Evolutionary conservation across 805 yeast genomes (phyloP).

Genomic region (Wickerhamiella alocasiicola): DNA sequence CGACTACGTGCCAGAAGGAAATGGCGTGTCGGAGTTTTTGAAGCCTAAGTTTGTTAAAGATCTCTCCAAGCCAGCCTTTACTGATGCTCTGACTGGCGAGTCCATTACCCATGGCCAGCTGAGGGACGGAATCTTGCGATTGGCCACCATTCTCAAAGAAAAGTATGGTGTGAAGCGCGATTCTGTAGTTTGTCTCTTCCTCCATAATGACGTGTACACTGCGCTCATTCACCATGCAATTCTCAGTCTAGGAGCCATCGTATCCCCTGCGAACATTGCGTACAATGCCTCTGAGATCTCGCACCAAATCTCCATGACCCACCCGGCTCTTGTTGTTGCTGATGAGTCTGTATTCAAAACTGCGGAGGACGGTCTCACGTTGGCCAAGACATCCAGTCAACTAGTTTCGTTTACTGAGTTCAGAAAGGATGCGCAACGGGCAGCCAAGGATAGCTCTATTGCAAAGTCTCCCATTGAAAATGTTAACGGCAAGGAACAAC

Average conservation of each 20-base stretch:
- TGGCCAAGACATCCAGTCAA: neutral
- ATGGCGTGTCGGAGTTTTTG: conserved; percentile 4
- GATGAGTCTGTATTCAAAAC: neutral
- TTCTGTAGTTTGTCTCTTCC: conserved; percentile 23
- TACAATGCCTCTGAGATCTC: conserved; percentile 23
- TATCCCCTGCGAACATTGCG: conserved; percentile 24
- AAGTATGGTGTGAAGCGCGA: conserved; percentile 16
- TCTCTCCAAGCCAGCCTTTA: neutral
- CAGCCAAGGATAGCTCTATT: neutral
- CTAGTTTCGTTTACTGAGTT: neutral
- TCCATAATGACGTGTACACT: conserved; percentile 20
- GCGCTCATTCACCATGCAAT: conserved; percentile 23
- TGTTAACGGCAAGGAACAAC: conserved; percentile 9
- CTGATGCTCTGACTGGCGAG: conserved; percentile 17
- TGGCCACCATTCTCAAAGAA: conserved; percentile 17
- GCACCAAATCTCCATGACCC: conserved; percentile 16
- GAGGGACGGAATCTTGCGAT: conserved; percentile 6
- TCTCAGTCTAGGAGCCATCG: conserved; percentile 22
- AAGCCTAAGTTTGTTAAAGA: conserved; percentile 1
- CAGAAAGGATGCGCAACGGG: neutral
- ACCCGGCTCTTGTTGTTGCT: conserved; percentile 3
- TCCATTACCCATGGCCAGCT: conserved; percentile 14
- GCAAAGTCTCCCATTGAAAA: neutral
- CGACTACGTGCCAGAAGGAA: conserved; percentile 1
- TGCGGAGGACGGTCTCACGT: neutral